Evolutionary conservation across 202 grass and related monocot genomes (phyloP), one percentile per base, ranked within the genome.

Genomic region (Setaria italica): DNA sequence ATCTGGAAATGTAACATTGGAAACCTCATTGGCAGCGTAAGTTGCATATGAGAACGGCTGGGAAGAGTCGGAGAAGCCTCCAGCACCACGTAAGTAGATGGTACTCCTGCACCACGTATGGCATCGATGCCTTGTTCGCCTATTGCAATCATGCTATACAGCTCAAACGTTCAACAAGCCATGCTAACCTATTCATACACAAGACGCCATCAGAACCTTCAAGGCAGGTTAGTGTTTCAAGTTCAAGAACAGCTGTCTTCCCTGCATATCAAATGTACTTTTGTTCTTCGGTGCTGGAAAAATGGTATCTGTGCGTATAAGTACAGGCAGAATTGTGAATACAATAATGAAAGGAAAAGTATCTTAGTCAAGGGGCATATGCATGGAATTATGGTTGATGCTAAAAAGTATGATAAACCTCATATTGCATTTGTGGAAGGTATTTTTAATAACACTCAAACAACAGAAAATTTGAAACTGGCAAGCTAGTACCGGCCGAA

Each of bases 231-330:
- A 84, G 85, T 58, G 87, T 98, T 89, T 95, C 92, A 4, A 93
- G n/a, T 89, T 98, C 95, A 76, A 98, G 68, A 87, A 98, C 80
- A 46, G 91, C 57, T 62, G 95, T 89, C 89, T 95, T 98, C 47
- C 92, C 95, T 98, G 85, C 32, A 51, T 45, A 70, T 66, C 50
- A 75, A 42, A 78, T 49, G 8, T 63, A 21, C 19, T 10, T 70
- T 21, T 47, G 47, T 47, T 70, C 4, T 13, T 25, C 45, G 11
- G 9, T 47, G 11, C 45, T 47, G 45, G 45, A 47, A 47, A 50
- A 13, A 50, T 32, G 7, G 47, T 73, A 34, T 74, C 33, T 51
- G 25, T 13, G 7, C 48, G 35, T 19, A 45, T 19, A 67, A 71
- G 8, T 79, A 11, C 25, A 49, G 9, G 4, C 2, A 34, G 60